Evolutionary conservation across 768 basidiomycete species (phyloP).

Genomic region (Wakefieldia striispora): DNA sequence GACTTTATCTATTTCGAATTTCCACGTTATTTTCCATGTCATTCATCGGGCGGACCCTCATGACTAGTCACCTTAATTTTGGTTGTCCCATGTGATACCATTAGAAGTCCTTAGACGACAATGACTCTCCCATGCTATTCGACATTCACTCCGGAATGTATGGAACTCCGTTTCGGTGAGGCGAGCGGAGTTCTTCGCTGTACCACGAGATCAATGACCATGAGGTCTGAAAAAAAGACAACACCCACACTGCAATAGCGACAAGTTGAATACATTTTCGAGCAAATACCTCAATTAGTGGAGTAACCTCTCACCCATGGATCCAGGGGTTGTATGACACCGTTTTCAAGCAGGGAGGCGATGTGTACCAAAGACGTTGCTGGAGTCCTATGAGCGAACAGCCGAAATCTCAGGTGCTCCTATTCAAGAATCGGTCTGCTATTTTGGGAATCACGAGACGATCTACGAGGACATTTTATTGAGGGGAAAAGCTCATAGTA

Average conservation of each 20-base stretch:
- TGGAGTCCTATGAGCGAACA: not conserved
- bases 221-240: not conserved
- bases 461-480: slow-evolving; percentile 36
- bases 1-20: slow-evolving; percentile 7
- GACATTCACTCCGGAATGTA: not conserved
- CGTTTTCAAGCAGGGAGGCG: not conserved
- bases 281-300: not conserved
- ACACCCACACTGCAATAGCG: slow-evolving; percentile 6
- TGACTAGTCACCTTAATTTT: slow-evolving; percentile 1
- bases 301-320: slow-evolving; percentile 9
- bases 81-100: slow-evolving; percentile 1
- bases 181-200: not conserved
- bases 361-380: not conserved
- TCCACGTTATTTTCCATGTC: not conserved
- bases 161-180: slow-evolving; percentile 1
- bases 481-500: slow-evolving; percentile 31
- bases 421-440: slow-evolving; percentile 22
- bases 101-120: not conserved
- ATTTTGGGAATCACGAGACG: slow-evolving; percentile 22
- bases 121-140: not conserved
- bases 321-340: not conserved
- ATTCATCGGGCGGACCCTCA: not conserved
- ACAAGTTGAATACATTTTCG: slow-evolving; percentile 6
- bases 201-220: slow-evolving; percentile 1
- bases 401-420: slow-evolving; percentile 9